Base-by-base conservation (phyloP, 352 stramenopile genomes). In the Blastocystis sp. region DNA sequence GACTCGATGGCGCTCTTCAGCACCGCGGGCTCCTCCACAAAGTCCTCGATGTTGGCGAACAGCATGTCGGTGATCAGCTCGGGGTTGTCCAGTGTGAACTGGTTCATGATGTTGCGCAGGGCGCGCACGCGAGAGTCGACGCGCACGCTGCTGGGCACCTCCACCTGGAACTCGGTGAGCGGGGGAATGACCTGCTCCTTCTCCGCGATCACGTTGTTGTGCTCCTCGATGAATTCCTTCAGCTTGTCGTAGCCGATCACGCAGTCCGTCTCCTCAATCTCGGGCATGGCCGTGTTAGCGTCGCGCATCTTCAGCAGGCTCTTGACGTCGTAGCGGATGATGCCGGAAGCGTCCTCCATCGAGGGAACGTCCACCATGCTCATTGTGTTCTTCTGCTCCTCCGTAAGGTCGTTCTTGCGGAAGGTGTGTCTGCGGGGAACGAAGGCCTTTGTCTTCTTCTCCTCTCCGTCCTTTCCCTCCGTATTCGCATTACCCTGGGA, bases 91-190 rank as follows among this genome's bases (percentile, higher is more conserved):
- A 79, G 6, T 7, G 69, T 79, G 48, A 79, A 79, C 48, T 79
- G 69, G 43, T 79, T 79, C 69, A 79, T 62, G 40, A 79, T 79
- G 69, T 79, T 79, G 43, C 69, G 69, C 28, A 79, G 69, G 52
- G 19, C 69, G 40, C 69, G 69, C n/a, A 79, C 48, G 60, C 69
- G 69, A 2, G 69, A 40, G 40, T 79, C 69, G 17, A 79, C 69
- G 11, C 69, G 42, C n/a, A 40, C 48, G 28, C 19, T 64, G 24
- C n/a, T 63, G 11, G 69, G 43, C 9, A 79, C 69, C 57, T 79
- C 69, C 1, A 43, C 63, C 9, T 28, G 69, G 69, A 79, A 79
- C 40, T 62, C 48, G 1, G 69, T 64, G 28, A 54, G 40, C 40
- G 48, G 10, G 42, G 69, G 19, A 79, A 64, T 28, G 6, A 79